phyloP scores from a whole-genome alignment of 768 basidiomycete species.

The Pholiota microspora region DNA sequence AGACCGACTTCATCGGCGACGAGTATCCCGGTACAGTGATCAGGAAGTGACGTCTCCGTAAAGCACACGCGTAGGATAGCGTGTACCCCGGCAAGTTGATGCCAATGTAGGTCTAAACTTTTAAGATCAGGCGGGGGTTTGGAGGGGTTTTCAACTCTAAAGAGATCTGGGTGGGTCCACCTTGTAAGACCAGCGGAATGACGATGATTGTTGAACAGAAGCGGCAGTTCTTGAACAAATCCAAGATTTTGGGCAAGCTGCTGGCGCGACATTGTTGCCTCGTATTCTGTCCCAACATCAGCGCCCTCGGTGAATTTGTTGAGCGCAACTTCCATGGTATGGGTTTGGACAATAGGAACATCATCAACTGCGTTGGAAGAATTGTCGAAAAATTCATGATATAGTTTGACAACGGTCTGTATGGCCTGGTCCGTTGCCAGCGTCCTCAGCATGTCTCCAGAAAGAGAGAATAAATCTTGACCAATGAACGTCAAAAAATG shows the following conservation, averaged over 20 bases:
- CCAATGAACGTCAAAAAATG: neutral
- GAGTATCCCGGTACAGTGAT: conserved; percentile 13
- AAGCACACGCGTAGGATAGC: conserved; percentile 18
- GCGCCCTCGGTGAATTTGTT: neutral
- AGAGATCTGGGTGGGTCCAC: conserved; percentile 14
- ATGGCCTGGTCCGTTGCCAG: conserved; percentile 20
- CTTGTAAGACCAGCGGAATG: conserved; percentile 18
- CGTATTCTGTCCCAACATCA: conserved; percentile 23
- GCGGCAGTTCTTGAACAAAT: conserved; percentile 15
- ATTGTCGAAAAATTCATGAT: conserved; percentile 17
- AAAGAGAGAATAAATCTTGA: neutral
- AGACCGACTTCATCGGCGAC: conserved; percentile 30
- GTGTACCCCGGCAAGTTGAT: conserved; percentile 24
- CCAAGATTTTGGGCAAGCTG: conserved; percentile 15
- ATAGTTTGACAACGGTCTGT: conserved; percentile 14
- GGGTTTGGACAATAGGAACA: neutral
- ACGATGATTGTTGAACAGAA: conserved; percentile 19
- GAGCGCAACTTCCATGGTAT: neutral
- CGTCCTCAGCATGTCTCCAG: conserved; percentile 5
- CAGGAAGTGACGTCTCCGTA: neutral
- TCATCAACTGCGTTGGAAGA: neutral
- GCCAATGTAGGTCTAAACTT: conserved; percentile 21
- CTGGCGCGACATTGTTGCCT: conserved; percentile 9
- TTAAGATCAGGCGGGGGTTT: neutral
- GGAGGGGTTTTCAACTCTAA: neutral